Conservation (phyloP, 148 eudicot genomes). For the Mesembryanthemum crystallinum region DNA sequence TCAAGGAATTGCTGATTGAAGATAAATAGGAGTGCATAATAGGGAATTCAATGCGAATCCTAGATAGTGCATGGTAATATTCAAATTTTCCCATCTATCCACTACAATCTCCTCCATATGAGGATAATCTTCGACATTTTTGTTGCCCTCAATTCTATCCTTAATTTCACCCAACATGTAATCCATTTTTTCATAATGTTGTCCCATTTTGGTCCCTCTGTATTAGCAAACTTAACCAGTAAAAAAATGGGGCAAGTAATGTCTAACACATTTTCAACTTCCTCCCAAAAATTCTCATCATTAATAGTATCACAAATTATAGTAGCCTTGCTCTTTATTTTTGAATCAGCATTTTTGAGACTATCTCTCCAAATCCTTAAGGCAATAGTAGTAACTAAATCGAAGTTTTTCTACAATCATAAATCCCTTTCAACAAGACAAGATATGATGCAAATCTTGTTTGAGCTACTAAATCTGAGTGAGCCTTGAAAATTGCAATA, state of each 20-base stretch:
- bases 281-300: slow-evolving; percentile 16
- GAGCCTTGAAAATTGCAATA: no score
- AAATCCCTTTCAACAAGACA: slow-evolving; percentile 2
- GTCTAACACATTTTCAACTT: not conserved
- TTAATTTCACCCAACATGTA: no score
- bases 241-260: slow-evolving; percentile 4
- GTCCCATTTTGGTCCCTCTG: no score
- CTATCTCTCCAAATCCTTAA: slow-evolving; percentile 15
- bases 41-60: no score
- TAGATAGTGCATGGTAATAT: no score
- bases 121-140: no score
- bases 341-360: not conserved
- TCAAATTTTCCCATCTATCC: no score
- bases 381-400: not conserved
- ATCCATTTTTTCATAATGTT: no score
- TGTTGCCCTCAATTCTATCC: no score
- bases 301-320: not conserved
- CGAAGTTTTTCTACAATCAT: slow-evolving; percentile 7
- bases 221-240: not conserved
- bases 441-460: slow-evolving; percentile 23
- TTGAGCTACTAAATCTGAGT: slow-evolving; percentile 1
- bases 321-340: not conserved
- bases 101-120: no score
- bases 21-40: no score
- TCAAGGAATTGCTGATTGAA: no score